A percentile compares a stretch with the other conserved stretches of the same genome.
Evolutionary conservation across 2,329 filamentous ascomycete genomes (phyloP).

Genomic region (Pseudogymnoascus sp.): DNA sequence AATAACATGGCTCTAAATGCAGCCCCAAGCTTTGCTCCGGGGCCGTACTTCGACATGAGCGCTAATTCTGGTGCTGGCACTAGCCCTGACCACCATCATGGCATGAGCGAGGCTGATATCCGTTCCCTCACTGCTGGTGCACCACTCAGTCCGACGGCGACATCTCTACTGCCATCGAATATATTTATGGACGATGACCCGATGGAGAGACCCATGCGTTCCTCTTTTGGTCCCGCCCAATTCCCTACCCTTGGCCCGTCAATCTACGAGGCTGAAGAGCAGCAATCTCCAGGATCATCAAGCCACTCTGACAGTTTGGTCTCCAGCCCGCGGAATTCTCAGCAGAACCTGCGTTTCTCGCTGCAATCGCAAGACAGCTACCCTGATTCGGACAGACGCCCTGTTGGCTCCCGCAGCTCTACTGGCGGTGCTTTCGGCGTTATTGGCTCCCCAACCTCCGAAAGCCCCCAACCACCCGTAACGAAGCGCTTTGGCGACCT

Average conservation of each 20-base stretch:
- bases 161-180: constrained; percentile 64
- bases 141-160: constrained; percentile 70
- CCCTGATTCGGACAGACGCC: neutral
- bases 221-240: constrained; percentile 25
- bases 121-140: constrained; percentile 56
- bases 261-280: constrained; percentile 39
- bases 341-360: constrained; percentile 50
- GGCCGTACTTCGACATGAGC: constrained; percentile 37
- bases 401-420: constrained; percentile 21
- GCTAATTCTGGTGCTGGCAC: constrained; percentile 23
- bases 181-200: constrained; percentile 55
- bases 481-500: constrained; percentile 44
- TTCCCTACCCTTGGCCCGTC: constrained; percentile 30
- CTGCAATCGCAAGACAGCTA: constrained; percentile 15
- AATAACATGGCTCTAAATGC: constrained; percentile 35
- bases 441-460: constrained; percentile 24
- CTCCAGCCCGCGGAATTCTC: constrained; percentile 55
- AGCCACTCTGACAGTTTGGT: constrained; percentile 49
- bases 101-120: constrained; percentile 55
- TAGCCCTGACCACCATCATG: constrained; percentile 30
- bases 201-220: constrained; percentile 26
- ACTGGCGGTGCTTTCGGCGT: constrained; percentile 23
- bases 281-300: constrained; percentile 54
- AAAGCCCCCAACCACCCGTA: constrained; percentile 42
- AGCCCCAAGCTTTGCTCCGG: constrained; percentile 44